These are phyloP conservation scores for Paramyrothecium sp. DNA, from an alignment of 2,329 filamentous ascomycete species.

Conservation along the genomic window DNA sequence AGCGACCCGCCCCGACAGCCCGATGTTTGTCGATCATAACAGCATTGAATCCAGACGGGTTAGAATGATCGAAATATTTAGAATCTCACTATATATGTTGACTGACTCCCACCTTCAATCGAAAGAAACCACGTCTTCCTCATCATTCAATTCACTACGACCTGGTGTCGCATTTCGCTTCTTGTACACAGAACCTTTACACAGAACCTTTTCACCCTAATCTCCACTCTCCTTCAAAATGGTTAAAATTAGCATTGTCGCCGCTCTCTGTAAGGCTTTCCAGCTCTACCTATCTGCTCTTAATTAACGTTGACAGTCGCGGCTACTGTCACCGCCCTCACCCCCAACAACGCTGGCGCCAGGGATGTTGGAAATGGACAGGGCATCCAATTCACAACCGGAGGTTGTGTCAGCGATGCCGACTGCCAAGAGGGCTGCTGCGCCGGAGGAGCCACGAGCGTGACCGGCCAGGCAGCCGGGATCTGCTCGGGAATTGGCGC, in stretches of 20 bases:
- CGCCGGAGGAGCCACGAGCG: constrained; percentile 13
- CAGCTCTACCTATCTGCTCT: not conserved
- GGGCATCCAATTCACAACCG: constrained; percentile 26
- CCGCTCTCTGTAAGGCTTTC: constrained; percentile 20
- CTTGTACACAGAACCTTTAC: not conserved
- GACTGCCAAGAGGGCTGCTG: constrained; percentile 27
- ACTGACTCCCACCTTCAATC: not conserved
- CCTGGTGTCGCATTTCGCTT: not conserved
- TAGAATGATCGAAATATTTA: too few species aligned
- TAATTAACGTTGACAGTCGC: constrained; percentile 2
- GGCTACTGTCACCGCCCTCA: not conserved
- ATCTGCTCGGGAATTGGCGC: constrained; percentile 27
- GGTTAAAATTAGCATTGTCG: constrained; percentile 20
- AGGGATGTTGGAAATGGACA: constrained; percentile 20
- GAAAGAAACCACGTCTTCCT: not conserved
- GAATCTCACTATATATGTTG: too few species aligned
- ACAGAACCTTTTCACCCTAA: not conserved
- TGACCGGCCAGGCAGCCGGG: constrained; percentile 8
- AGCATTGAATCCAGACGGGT: not conserved
- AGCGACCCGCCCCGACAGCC: not conserved
- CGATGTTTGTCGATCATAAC: not conserved
- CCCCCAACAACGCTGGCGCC: constrained; percentile 17
- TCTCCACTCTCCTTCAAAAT: constrained; percentile 11
- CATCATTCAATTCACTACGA: not conserved
- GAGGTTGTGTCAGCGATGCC: constrained; percentile 21